Evolutionary conservation across 2,329 filamentous ascomycete genomes (phyloP).

Genomic region (Neofusicoccum sp.): DNA sequence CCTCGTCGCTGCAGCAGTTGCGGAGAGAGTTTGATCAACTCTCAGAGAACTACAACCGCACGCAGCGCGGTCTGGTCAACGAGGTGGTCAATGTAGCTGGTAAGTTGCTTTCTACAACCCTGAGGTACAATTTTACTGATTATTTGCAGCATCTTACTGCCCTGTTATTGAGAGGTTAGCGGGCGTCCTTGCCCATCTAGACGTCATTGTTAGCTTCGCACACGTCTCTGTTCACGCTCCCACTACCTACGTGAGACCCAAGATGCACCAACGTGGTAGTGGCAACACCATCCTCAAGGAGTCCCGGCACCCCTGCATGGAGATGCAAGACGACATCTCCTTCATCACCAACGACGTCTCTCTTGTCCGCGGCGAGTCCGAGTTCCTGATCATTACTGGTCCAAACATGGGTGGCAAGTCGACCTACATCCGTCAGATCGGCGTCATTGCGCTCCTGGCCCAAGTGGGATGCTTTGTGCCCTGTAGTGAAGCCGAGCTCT

Average conservation of each 20-base stretch:
- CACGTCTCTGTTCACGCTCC: constrained; percentile 93
- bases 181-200: constrained; percentile 83
- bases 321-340: constrained; percentile 96
- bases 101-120: constrained; percentile 15
- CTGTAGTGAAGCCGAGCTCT: constrained; percentile 83
- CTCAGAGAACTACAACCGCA: constrained; percentile 91
- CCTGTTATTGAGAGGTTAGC: constrained; percentile 89
- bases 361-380: constrained; percentile 72
- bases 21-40: constrained; percentile 92
- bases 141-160: constrained; percentile 70
- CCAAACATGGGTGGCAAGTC: constrained; percentile 99
- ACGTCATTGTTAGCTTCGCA: constrained; percentile 91
- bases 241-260: constrained; percentile 85
- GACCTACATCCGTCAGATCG: constrained; percentile 96
- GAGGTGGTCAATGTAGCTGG: constrained; percentile 86
- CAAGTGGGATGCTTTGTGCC: constrained; percentile 97
- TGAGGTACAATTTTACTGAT: background rate
- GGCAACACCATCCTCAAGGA: constrained; percentile 89
- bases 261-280: constrained; percentile 81
- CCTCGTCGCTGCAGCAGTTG: constrained; percentile 71
- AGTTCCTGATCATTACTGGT: constrained; percentile 94
- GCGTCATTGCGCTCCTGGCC: constrained; percentile 94
- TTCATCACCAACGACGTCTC: constrained; percentile 98
- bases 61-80: constrained; percentile 83
- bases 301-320: constrained; percentile 94